Evolutionary conservation across 2,329 filamentous ascomycete genomes (phyloP), one percentile per base, ranked within the genome.

Genomic region (Dothideomycetes sp.): DNA sequence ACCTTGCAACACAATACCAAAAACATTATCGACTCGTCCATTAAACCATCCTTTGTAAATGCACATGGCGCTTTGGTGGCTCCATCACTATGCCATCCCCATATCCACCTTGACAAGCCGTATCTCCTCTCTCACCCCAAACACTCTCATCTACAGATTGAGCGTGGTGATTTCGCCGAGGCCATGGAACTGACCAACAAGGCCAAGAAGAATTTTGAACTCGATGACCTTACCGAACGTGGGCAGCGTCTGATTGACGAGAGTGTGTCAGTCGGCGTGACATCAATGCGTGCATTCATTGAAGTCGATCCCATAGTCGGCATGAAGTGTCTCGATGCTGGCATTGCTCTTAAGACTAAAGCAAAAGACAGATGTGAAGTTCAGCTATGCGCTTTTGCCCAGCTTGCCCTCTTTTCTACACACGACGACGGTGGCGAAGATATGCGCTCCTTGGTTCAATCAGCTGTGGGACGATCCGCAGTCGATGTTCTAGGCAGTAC

Each of bases 311-410:
- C 69, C 31, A 69, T 72, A 7, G 78, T 83, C 1, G 60, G 64
- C 4, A 57, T 70, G 40, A 72, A 68, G 43, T 79, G 75, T 48
- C 56, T 81, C 3, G 62, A 71, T 31, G 73, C 71, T 2, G 79
- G 75, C 0, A 52, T 77, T 18, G 59, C 58, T 22, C 62, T 85
- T 34, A 78, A 77, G 55, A 18, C 41, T 16, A 31, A 42, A 17
- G 49, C 63, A 3, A 60, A 70, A 38, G 62, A 68, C 15, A 57
- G 63, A 5, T 73, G 79, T 44, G 60, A 72, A 5, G 58, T 85
- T 4, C 81, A 85, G 54, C 68, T 86, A 3, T 83, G 77, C 49
- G 73, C 72, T 2, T 85, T 84, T 58, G 81, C 81, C 5, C 81
- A 85, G 51, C 72, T 84, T 39, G 74, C 79, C 2, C 62, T 84